Evolutionary conservation across 208 protist genomes (phyloP), one percentile per base, ranked within the genome.

Genomic region (Strigomonas culicis): DNA sequence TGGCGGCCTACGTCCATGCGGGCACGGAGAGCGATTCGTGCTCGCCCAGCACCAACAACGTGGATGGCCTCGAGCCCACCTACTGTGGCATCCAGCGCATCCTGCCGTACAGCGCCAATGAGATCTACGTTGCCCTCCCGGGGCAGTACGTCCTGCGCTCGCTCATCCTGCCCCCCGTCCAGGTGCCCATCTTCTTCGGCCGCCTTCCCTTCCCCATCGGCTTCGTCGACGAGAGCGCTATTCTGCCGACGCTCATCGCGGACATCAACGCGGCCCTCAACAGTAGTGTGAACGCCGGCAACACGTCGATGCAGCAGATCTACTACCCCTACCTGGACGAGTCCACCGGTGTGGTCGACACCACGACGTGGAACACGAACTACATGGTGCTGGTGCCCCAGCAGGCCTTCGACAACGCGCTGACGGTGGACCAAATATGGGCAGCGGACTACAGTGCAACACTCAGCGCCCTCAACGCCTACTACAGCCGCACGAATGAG

Each of bases 401-500:
- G 70, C 52, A 47, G 28, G 49, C 67, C 17, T 87, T 77, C 63
- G 76, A 82, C 52, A 68, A 58, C 56, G 47, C 47, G 8, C 66
- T 22, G 31, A 83, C 72, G 27, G 30, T 13, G 21, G 39, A 32
- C 13, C 34, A 41, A 11, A 63, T 90, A 28, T 0, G 32, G 27
- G 51, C 36, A n/a, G 61, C 69, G 0, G 25, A 63, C 15, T 79
- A 63, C 69, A 62, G 7, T 21, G 34, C 61, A 4, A 71, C 79
- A n/a, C 55, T 71, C 28, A 41, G 68, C 0, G 47, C 25, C 15
- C 39, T 88, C 25, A 36, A 28, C 15, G 63, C 34, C 15, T 92
- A 90, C 68, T 89, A 92, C 70, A 75, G 80, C 68, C 53, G 51
- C 36, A 89, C 78, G 15, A 71, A 92, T 61, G 52, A 80, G 36